These are phyloP conservation scores for Ceratocystis cacaofunesta DNA, from an alignment of 2,329 filamentous ascomycete genomes.

Conservation along the genomic window DNA sequence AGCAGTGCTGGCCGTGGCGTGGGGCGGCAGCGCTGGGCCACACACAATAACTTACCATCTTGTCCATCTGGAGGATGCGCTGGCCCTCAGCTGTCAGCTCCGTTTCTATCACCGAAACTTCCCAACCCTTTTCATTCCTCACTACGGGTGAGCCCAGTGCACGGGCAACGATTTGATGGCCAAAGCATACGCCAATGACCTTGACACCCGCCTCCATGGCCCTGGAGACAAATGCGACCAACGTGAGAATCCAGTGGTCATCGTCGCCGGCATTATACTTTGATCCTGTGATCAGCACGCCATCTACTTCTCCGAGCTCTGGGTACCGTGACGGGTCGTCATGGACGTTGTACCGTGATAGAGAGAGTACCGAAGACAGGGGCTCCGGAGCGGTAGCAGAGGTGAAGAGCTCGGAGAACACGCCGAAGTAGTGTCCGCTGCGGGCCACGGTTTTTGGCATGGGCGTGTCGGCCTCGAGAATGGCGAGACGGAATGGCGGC, in stretches of 20 bases:
- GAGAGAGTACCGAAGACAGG: constrained; percentile 34
- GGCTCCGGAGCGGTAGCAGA: constrained; percentile 32
- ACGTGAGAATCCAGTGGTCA: constrained; percentile 58
- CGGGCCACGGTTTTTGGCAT: constrained; percentile 45
- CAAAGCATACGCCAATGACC: constrained; percentile 73
- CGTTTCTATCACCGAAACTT: constrained; percentile 59
- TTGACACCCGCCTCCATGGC: constrained; percentile 49
- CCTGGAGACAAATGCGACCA: constrained; percentile 51
- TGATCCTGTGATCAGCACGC: constrained; percentile 64
- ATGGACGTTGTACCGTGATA: constrained; percentile 55
- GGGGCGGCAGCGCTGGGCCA: not conserved
- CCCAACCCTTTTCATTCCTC: constrained; percentile 58
- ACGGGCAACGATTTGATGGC: constrained; percentile 69
- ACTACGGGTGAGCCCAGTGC: constrained; percentile 55
- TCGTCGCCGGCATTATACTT: constrained; percentile 61
- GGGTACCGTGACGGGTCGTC: constrained; percentile 48
- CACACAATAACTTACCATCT: constrained; percentile 29
- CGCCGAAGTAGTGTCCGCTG: constrained; percentile 58
- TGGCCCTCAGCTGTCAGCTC: constrained; percentile 54
- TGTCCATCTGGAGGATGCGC: constrained; percentile 53
- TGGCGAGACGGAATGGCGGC: constrained; percentile 57
- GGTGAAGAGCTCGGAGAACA: constrained; percentile 48
- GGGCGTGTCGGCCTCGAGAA: constrained; percentile 79
- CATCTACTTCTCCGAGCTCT: constrained; percentile 58
- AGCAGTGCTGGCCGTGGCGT: not conserved